Base-by-base conservation (phyloP, 768 basidiomycete genomes). In the Serpula lacrymans region DNA sequence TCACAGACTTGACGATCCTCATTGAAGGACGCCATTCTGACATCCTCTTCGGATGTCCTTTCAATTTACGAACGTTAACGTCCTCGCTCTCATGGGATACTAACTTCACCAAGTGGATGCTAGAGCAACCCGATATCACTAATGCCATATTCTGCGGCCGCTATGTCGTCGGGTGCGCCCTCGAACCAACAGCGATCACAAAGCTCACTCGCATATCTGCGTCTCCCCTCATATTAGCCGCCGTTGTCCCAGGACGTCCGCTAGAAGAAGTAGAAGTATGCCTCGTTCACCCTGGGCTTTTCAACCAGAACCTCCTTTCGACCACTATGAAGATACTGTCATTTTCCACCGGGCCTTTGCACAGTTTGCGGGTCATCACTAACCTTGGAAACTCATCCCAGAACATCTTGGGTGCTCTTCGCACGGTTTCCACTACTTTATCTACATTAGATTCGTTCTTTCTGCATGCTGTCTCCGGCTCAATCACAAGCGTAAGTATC, bases 241-340 rank as follows among this genome's bases (percentile, higher is more conserved):
- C 46, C 18, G 48, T 58, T 7, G 52, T 60, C 16, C 58, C 58
- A 0, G 47, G 46, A 17, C 46, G 58, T 26, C 39, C 51, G 20
- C 47, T 59, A 11, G 34, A 36, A 20, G 50, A 52, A 27, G 55
- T 59, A 8, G 58, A 59, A 30, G 39, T 59, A 16, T 57, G 53
- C 30, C 43, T 59, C 24, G 37, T 49, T 23, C 40, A 57, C 17
- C 53, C 55, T 2, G 57, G 49, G 44, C 34, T 54, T 9, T 48
- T 59, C 34, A 57, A 45, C 25, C 42, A 47, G 13, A 55, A 57
- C 5, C 47, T 59, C 14, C 30, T 59, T 20, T 46, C 46, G 28
- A 57, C 48, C 30, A 44, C 53, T 12, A 48, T 49, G 16, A 39
- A 34, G 21, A 57, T 50, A 18, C 37, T 59, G 34, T 39, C 51